phyloP scores from a whole-genome alignment of 257 asterid genomes.

The Ballota nigra region DNA sequence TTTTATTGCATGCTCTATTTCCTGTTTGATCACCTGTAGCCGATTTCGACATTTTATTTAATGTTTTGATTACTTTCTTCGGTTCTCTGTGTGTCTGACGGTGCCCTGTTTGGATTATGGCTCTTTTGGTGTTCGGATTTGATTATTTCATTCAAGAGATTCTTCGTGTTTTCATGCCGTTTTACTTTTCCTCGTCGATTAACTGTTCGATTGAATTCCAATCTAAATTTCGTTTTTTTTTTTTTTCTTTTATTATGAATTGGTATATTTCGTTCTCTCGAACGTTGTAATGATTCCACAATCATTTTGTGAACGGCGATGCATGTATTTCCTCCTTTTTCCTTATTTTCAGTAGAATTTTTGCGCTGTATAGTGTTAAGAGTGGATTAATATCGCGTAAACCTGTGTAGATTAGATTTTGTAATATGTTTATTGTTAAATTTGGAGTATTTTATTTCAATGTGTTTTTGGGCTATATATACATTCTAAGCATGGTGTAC shows the following conservation, averaged over 20 bases:
- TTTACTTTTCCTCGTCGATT: not conserved
- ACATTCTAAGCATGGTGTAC: not conserved
- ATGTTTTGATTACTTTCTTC: not conserved
- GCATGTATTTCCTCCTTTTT: not conserved
- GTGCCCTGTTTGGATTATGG: not conserved
- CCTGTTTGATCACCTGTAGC: not conserved
- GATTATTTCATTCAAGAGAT: not conserved
- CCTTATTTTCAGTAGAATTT: not conserved
- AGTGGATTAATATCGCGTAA: not conserved
- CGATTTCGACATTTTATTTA: not conserved
- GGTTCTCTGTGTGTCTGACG: not conserved
- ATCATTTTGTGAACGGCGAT: not conserved
- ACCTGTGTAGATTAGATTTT: too few species aligned
- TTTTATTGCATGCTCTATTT: slow-evolving; percentile 14
- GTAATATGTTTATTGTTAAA: not conserved
- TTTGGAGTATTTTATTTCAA: not conserved
- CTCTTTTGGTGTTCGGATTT: too few species aligned
- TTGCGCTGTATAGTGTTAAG: not conserved
- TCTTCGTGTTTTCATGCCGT: not conserved
- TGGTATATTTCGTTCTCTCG: not conserved
- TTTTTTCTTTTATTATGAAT: not conserved
- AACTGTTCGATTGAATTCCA: not conserved
- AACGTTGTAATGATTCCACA: not conserved
- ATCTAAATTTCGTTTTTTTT: not conserved
- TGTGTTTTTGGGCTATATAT: not conserved